Percentiles rank a stretch among this genome's conserved stretches.
These are phyloP conservation scores for Colletotrichum tanaceti DNA, from an alignment of 2,329 filamentous ascomycete species.

Conservation along the genomic window DNA sequence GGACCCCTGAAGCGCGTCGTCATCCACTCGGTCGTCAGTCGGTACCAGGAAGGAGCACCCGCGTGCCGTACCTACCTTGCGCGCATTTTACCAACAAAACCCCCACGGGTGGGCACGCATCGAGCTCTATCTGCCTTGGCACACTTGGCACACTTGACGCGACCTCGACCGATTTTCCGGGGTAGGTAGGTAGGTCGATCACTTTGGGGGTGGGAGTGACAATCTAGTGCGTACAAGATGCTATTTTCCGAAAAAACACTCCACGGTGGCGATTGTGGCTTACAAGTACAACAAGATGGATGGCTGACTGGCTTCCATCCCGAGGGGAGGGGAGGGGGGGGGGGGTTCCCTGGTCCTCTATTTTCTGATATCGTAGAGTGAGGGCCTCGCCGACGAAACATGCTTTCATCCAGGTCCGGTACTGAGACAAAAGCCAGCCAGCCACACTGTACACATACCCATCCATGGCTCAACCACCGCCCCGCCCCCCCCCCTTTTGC, in stretches of 20 bases:
- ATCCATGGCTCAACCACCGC: neutral
- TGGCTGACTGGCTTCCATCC: neutral
- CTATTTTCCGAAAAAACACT: neutral
- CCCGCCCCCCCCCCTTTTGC: too few species aligned
- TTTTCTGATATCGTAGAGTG: neutral
- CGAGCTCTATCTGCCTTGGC: conserved; percentile 1
- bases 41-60: neutral
- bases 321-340: too few species aligned
- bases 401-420: neutral
- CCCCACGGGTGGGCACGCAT: neutral
- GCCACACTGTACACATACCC: neutral
- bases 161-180: neutral
- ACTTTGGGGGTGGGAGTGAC: neutral
- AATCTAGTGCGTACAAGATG: too few species aligned
- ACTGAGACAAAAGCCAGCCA: neutral
- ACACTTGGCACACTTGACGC: neutral
- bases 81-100: neutral
- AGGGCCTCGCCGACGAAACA: neutral
- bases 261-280: too few species aligned
- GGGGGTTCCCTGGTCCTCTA: too few species aligned
- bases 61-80: neutral
- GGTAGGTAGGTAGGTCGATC: neutral
- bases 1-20: neutral
- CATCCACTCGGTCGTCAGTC: neutral
- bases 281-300: too few species aligned